Evolutionary conservation across 2,329 filamentous ascomycete genomes (phyloP).

Genomic region (Lomentospora prolificans): DNA sequence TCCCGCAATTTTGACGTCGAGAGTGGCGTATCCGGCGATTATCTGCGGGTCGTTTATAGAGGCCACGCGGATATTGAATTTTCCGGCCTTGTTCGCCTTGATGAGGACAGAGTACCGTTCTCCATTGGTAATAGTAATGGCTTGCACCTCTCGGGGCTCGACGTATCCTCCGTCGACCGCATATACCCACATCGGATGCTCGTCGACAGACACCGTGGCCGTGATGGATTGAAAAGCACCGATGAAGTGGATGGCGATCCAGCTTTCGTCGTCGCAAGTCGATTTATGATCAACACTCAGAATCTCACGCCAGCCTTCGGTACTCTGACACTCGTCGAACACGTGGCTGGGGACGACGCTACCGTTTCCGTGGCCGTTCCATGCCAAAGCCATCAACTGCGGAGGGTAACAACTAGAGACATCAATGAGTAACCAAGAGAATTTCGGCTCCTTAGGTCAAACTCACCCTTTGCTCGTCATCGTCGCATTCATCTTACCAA

Average conservation of each 20-base stretch:
- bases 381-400: conserved; percentile 1
- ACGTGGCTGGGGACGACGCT: conserved; percentile 14
- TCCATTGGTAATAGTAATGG: conserved; percentile 37
- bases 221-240: conserved; percentile 37
- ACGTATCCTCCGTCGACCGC: conserved; percentile 46
- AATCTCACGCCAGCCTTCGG: conserved; percentile 31
- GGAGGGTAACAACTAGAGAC: conserved; percentile 3
- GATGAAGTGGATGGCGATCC: conserved; percentile 46
- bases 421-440: neutral
- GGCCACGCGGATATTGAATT: conserved; percentile 46
- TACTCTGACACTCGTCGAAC: conserved; percentile 37
- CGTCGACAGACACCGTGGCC: conserved; percentile 37
- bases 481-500: conserved; percentile 17
- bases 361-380: conserved; percentile 5
- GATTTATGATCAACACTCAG: conserved; percentile 25
- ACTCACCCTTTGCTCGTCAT: conserved; percentile 33
- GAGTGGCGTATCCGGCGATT: conserved; percentile 39
- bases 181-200: conserved; percentile 42
- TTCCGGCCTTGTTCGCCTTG: conserved; percentile 32
- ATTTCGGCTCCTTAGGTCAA: neutral
- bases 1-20: conserved; percentile 26
- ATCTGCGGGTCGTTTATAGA: conserved; percentile 41
- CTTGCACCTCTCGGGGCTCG: conserved; percentile 38
- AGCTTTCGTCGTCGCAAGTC: conserved; percentile 21
- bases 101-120: conserved; percentile 43